Conservation (phyloP, 2,329 filamentous ascomycete genomes). For the Colletotrichum sp. region DNA sequence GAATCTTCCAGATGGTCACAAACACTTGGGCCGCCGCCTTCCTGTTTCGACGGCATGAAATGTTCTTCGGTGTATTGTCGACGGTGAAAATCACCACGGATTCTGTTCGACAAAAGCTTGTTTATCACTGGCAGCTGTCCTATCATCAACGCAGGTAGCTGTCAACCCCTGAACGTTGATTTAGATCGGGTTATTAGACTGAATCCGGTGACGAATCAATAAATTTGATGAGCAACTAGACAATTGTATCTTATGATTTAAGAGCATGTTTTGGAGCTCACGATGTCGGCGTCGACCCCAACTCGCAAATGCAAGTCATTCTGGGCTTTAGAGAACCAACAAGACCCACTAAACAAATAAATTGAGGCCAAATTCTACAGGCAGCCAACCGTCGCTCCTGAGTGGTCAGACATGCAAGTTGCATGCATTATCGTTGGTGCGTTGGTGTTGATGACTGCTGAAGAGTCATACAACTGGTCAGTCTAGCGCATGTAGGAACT, state of each 20-base stretch:
- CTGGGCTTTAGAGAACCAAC: background rate
- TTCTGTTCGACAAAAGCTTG: no score
- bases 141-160: background rate
- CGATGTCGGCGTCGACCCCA: background rate
- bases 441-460: background rate
- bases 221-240: background rate
- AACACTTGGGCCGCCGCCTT: background rate
- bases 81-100: background rate
- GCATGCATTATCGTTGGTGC: background rate
- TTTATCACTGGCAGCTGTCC: background rate
- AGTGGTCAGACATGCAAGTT: background rate
- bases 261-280: background rate
- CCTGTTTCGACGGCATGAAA: background rate
- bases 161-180: background rate
- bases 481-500: background rate
- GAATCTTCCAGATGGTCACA: background rate
- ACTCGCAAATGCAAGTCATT: background rate
- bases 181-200: background rate
- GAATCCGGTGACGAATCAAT: background rate
- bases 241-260: fast-evolving
- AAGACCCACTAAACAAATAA: background rate
- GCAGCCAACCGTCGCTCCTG: background rate
- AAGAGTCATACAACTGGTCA: background rate
- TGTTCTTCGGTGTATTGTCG: background rate
- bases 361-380: background rate